These are phyloP conservation scores for Fusarium nygamai DNA, from an alignment of 2,329 filamentous ascomycete species.

Conservation along the genomic window DNA sequence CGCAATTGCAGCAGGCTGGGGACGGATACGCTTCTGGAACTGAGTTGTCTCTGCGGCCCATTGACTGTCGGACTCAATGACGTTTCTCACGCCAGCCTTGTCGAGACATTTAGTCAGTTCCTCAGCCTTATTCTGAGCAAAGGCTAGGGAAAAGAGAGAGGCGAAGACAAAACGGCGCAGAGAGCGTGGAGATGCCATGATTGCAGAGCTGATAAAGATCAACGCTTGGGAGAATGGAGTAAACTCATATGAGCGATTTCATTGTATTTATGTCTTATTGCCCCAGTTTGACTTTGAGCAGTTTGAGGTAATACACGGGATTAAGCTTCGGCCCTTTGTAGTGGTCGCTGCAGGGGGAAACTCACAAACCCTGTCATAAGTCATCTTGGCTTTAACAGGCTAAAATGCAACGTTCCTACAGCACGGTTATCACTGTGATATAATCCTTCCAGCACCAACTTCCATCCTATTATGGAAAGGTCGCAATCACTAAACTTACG, in stretches of 20 bases:
- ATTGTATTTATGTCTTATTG: slow-evolving; percentile 1
- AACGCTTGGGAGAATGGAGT: not conserved
- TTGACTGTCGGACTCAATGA: slow-evolving; percentile 32
- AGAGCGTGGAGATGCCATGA: slow-evolving; percentile 3
- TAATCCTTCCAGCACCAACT: not conserved
- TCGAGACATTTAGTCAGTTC: slow-evolving; percentile 24
- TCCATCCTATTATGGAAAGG: not conserved
- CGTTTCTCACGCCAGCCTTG: slow-evolving; percentile 27
- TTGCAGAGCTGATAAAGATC: not conserved
- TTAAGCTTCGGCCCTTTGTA: not conserved
- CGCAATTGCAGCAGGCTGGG: slow-evolving; percentile 34
- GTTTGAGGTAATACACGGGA: not conserved
- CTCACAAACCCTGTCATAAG: not conserved
- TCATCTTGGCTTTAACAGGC: not conserved
- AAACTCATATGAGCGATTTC: not conserved
- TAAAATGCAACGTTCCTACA: not conserved
- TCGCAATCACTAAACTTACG: not conserved
- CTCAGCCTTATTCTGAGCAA: slow-evolving; percentile 15
- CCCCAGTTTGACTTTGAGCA: not conserved
- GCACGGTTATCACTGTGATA: not conserved
- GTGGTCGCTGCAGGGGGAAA: not conserved
- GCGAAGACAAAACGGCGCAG: slow-evolving; percentile 7
- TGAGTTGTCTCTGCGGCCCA: slow-evolving; percentile 26
- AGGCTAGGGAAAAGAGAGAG: not conserved
- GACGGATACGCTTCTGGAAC: slow-evolving; percentile 38